These are phyloP conservation scores for Dioscorea alata DNA, from an alignment of 106 monocot genomes.

Conservation along the genomic window DNA sequence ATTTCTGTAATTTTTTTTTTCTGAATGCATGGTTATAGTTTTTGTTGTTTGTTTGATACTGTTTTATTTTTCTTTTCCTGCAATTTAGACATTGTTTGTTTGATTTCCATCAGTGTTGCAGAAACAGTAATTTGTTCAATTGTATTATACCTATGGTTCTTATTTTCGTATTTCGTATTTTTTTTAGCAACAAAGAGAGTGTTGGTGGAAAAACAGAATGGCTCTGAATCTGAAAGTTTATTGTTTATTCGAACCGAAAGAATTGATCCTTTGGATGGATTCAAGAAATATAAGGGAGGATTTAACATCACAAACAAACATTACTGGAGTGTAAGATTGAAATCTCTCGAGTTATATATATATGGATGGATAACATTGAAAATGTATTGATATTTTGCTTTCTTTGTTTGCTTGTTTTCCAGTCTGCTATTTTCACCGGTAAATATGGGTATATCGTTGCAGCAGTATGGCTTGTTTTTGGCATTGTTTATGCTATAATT, in stretches of 20 bases:
- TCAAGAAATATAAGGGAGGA: slow-evolving; percentile 79
- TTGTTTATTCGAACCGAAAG: slow-evolving; percentile 45
- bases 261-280: slow-evolving; percentile 63
- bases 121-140: too few relatives aligned
- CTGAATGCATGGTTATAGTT: too few relatives aligned
- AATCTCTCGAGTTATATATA: neutral
- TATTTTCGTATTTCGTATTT: neutral
- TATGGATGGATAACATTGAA: neutral
- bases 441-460: slow-evolving; percentile 74
- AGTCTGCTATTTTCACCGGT: slow-evolving; percentile 83
- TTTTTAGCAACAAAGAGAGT: slow-evolving; percentile 8
- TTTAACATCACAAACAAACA: slow-evolving; percentile 87
- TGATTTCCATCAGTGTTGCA: too few relatives aligned
- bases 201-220: slow-evolving; percentile 23
- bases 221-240: slow-evolving; percentile 15
- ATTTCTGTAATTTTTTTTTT: too few relatives aligned
- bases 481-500: slow-evolving; percentile 26
- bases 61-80: too few relatives aligned
- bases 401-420: slow-evolving; percentile 10
- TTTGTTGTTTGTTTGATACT: too few relatives aligned
- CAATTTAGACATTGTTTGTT: too few relatives aligned
- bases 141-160: too few relatives aligned
- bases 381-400: neutral
- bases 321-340: slow-evolving; percentile 88
- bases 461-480: slow-evolving; percentile 52